A percentile compares a stretch with the other conserved stretches of the same genome.
phyloP scores from a whole-genome alignment of 352 stramenopile genomes.

The Phytophthora syringae region DNA sequence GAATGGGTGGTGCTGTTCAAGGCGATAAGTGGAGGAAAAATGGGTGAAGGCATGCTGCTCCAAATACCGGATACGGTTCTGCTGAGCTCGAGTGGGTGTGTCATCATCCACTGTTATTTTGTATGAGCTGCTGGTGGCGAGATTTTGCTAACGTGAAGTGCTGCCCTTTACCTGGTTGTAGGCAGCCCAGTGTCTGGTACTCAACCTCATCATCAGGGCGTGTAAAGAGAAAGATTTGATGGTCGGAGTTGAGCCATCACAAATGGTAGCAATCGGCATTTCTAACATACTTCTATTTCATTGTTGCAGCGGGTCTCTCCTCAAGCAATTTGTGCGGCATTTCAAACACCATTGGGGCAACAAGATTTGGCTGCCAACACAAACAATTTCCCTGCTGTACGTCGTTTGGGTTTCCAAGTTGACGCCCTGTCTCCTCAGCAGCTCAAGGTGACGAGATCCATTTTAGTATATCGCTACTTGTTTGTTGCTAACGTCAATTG shows the following conservation, averaged over 20 bases:
- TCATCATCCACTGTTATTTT: not conserved
- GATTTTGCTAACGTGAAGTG: not conserved
- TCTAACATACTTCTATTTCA: not conserved
- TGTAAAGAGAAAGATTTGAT: constrained; percentile 48
- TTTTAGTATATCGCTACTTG: not conserved
- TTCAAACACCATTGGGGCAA: constrained; percentile 17
- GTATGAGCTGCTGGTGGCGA: too few species aligned
- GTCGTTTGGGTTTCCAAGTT: constrained; percentile 43
- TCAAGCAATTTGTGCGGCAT: constrained; percentile 44
- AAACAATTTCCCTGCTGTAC: constrained; percentile 35
- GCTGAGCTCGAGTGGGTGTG: constrained; percentile 61
- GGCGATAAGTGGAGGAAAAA: constrained; percentile 39
- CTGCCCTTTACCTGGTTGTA: constrained; percentile 13
- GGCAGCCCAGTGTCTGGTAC: constrained; percentile 69
- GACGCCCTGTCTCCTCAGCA: constrained; percentile 29
- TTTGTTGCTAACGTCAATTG: constrained; percentile 1
- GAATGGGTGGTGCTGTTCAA: constrained; percentile 73
- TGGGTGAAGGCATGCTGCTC: constrained; percentile 37
- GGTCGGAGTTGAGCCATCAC: constrained; percentile 19
- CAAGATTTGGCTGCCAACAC: not conserved
- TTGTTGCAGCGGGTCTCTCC: constrained; percentile 50
- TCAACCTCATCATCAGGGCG: constrained; percentile 49
- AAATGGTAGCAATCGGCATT: not conserved
- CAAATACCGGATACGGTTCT: constrained; percentile 66
- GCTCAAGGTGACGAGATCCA: constrained; percentile 38